phyloP scores from a whole-genome alignment of 352 stramenopile species.

The Phytophthora colocasiae region DNA sequence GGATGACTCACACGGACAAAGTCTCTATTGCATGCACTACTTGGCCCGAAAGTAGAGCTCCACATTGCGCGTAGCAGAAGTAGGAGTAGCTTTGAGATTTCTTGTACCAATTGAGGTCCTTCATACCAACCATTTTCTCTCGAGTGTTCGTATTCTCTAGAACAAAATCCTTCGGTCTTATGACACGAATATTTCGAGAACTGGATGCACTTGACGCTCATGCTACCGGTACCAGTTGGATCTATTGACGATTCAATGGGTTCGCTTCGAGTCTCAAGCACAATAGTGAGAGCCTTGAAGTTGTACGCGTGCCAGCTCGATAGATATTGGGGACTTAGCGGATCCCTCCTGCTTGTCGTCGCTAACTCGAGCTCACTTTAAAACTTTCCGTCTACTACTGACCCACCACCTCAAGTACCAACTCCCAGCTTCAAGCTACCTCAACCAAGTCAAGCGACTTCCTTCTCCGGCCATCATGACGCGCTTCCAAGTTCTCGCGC shows the following conservation, averaged over 20 bases:
- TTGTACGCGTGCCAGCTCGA: slow-evolving; percentile 15
- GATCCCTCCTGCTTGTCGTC: background rate
- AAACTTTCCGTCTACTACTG: slow-evolving; percentile 27
- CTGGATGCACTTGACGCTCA: slow-evolving; percentile 18
- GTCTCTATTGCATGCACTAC: too few relatives aligned
- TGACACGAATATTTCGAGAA: slow-evolving; percentile 17
- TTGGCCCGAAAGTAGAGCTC: too few relatives aligned
- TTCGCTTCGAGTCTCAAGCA: background rate
- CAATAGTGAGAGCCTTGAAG: slow-evolving; percentile 5
- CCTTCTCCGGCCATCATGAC: slow-evolving; percentile 11
- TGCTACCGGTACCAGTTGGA: background rate
- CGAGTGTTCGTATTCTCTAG: too few relatives aligned
- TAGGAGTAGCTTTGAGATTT: too few relatives aligned
- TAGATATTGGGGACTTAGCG: background rate
- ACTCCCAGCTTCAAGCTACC: slow-evolving; percentile 23
- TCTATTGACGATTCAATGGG: slow-evolving; percentile 4
- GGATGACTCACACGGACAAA: background rate
- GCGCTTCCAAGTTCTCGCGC: slow-evolving; percentile 15
- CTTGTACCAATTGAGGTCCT: too few relatives aligned
- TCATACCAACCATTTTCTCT: too few relatives aligned
- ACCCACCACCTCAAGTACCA: slow-evolving; percentile 33
- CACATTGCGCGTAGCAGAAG: too few relatives aligned
- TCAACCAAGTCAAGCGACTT: slow-evolving; percentile 27
- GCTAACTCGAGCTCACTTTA: slow-evolving; percentile 17
- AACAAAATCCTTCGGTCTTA: background rate